Evolutionary conservation across 805 yeast species (phyloP), one percentile per base, ranked within the genome.

Genomic region (Kodamaea hsintzibuensis): DNA sequence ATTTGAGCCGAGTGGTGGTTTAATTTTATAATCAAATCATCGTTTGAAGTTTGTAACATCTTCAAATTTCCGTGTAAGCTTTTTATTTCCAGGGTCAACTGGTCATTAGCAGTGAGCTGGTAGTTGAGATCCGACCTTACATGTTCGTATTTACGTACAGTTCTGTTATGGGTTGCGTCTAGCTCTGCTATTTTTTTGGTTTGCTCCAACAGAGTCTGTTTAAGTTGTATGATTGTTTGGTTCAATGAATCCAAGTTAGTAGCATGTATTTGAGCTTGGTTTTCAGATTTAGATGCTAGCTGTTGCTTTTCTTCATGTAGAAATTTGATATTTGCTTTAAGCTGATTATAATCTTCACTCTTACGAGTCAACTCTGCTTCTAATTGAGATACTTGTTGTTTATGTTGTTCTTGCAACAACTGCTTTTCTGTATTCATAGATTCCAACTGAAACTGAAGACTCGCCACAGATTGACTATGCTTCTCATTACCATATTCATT

Each of bases 291-390:
- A 22, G 73, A 68, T 16, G 68, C 65, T 35, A 68, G 58, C 47
- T 68, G 67, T 30, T 67, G 63, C 51, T 74, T 63, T 52, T 74
- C 74, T 33, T 66, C 66, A 51, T 66, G 72, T 9, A 74, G 51
- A 53, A 55, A 75, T 50, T 73, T 75, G 45, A 76, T 69, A 56
- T 72, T 72, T 27, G 63, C 62, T 56, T 75, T 72, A 12, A 76
- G 60, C 33, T 62, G 64, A 27, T 62, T 62, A 49, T 68, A 60
- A 45, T 68, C 72, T 40, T 71, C 71, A 53, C 67, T 69, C 56
- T 76, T 75, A 10, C 58, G 52, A 12, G 74, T 55, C 7, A 72
- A 56, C 47, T 53, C 62, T 49, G 73, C 77, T 52, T 66, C 69
- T 22, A 66, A 58, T 14, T 25, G 54, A 10, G 60, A 46, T 7